Conservation (phyloP, 106 monocot genomes). For the Dioscorea alata region DNA sequence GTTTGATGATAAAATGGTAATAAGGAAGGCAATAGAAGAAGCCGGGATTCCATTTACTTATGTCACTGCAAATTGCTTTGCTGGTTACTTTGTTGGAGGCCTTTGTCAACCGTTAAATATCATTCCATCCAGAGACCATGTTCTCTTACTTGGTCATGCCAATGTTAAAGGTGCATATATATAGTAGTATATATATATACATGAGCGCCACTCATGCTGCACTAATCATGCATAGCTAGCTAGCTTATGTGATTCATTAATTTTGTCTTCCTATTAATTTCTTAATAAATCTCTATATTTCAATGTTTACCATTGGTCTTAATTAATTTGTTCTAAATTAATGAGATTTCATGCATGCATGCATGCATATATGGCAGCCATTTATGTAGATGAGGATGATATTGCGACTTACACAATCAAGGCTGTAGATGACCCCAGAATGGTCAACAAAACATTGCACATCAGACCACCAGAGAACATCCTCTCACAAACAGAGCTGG, state of each 20-base stretch:
- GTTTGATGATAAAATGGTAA: conserved; percentile 56
- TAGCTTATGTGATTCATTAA: too few species aligned
- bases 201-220: too few species aligned
- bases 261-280: too few species aligned
- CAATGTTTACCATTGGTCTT: too few species aligned
- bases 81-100: conserved; percentile 56
- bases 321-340: too few species aligned
- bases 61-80: conserved; percentile 48
- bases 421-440: conserved; percentile 36
- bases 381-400: conserved; percentile 56
- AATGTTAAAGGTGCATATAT: conserved; percentile 29
- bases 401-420: conserved; percentile 49
- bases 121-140: conserved; percentile 34
- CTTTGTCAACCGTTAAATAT: conserved; percentile 35
- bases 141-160: conserved; percentile 36
- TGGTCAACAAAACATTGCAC: conserved; percentile 42
- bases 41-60: conserved; percentile 55
- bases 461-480: conserved; percentile 48
- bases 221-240: too few species aligned
- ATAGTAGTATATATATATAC: not conserved
- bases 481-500: conserved; percentile 48
- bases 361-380: conserved; percentile 19
- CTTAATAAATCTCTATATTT: too few species aligned
- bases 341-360: too few species aligned
- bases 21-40: conserved; percentile 46